Evolutionary conservation across 2,329 filamentous ascomycete species (phyloP).

Genomic region (Tolypocladium tropicale): DNA sequence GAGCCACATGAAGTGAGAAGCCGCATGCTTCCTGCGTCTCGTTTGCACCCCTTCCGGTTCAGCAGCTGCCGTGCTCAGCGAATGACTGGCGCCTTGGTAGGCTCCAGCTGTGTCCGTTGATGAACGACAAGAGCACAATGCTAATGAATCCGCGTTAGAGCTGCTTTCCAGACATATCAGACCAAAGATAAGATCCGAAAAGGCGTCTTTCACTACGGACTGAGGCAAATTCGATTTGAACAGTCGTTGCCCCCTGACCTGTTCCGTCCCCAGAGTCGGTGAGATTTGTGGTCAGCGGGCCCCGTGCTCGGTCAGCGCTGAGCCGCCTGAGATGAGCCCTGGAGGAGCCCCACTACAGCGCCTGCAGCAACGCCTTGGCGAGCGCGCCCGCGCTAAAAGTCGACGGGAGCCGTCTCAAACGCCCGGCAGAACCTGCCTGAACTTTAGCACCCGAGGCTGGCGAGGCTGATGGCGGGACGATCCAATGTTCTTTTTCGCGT

Average conservation of each 20-base stretch:
- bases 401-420: background rate
- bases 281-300: too few species aligned
- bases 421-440: background rate
- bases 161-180: background rate
- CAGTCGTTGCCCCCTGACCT: too few species aligned
- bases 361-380: background rate
- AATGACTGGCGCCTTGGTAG: too few species aligned
- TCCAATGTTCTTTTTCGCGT: constrained; percentile 5
- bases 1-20: too few species aligned
- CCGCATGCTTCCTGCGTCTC: background rate
- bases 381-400: background rate
- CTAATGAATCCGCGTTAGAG: background rate
- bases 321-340: background rate
- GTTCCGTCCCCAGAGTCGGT: too few species aligned
- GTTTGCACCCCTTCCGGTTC: too few species aligned
- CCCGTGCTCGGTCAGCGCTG: background rate
- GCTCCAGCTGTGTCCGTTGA: background rate
- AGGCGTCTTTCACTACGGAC: too few species aligned
- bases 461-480: constrained; percentile 4
- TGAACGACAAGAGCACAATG: background rate
- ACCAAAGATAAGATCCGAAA: background rate
- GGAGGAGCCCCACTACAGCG: background rate
- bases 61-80: background rate
- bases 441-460: constrained; percentile 1
- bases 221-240: too few species aligned